phyloP scores from a whole-genome alignment of 108 stramenopile genomes.

The Discostella stelligeroides region DNA sequence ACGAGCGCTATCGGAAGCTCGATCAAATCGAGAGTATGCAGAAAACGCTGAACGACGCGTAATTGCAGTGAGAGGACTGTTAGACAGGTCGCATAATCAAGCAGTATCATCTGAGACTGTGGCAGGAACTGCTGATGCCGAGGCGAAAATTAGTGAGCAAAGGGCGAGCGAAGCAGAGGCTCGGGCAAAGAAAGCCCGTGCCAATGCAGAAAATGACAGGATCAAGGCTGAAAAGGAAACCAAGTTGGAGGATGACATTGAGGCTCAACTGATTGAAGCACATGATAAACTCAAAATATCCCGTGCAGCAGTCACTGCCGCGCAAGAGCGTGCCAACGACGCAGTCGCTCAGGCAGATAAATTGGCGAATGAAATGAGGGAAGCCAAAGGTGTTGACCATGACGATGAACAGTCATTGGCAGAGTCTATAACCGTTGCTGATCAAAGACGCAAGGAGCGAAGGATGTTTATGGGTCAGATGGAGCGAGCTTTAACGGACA shows the following conservation, averaged over 20 bases:
- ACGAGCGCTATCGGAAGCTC: constrained; percentile 62
- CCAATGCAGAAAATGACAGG: constrained; percentile 61
- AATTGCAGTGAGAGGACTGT: constrained; percentile 54
- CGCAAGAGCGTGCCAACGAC: constrained; percentile 52
- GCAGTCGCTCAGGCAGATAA: constrained; percentile 55
- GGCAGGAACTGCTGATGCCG: constrained; percentile 75
- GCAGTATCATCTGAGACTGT: constrained; percentile 71
- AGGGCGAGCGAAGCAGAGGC: constrained; percentile 74
- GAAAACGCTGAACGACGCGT: constrained; percentile 57
- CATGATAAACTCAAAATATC: constrained; percentile 51
- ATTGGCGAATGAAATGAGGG: constrained; percentile 63
- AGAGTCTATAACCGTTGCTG: constrained; percentile 9
- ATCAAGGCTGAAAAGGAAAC: constrained; percentile 68
- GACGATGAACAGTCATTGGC: constrained; percentile 54
- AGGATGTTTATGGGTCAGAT: constrained; percentile 30
- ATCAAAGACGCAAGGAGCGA: constrained; percentile 47
- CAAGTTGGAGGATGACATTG: constrained; percentile 66
- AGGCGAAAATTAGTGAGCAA: constrained; percentile 84
- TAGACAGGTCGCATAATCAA: constrained; percentile 55
- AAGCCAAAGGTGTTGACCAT: constrained; percentile 42
- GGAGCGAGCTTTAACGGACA: constrained; percentile 48
- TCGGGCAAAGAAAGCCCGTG: constrained; percentile 60
- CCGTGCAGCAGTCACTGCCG: constrained; percentile 39
- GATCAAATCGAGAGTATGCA: constrained; percentile 69
- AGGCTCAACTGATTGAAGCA: constrained; percentile 48